Evolutionary conservation across 768 basidiomycete genomes (phyloP), one percentile per base, ranked within the genome.

Genomic region (Butyriboletus loyo): DNA sequence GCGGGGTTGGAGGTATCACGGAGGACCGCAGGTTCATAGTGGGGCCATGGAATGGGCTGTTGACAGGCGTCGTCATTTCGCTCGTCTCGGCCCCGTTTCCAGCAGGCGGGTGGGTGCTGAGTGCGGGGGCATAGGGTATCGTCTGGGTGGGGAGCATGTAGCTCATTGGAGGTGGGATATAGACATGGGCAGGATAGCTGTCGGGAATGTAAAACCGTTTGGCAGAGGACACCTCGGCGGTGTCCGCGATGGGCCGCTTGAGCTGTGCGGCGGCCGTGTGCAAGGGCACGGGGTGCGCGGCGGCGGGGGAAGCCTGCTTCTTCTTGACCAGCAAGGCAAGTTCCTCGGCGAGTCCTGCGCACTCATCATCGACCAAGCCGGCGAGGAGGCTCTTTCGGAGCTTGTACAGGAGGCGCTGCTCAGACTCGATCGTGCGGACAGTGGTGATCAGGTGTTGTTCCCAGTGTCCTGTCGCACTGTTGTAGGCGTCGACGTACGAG

Each of bases 391-490:
- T 79, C 63, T 79, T 79, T 11, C 86, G 74, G 10, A 80, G 68
- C 54, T 82, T 78, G 68, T 85, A 87, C 8, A 88, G 66, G 30
- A 87, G 65, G 28, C 85, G 73, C 55, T 87, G 84, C 55, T 83
- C 82, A 1, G 73, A 75, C 41, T 77, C 75, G 37, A 87, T 80
- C 34, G 80, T 61, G 32, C 84, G 78, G 4, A 87, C 84, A 15
- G 81, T 77, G 36, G 73, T 73, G 52, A 84, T 76, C 35, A 77
- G 73, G 59, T 86, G 84, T 54, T 86, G 85, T 47, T 86, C 85
- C 86, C 86, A 88, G 49, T 83, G 78, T 0, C 77, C 72, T 0
- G 82, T 76, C 2, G 62, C 53, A 8, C 76, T 72, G 51, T 83
- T 78, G 63, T 77, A 87, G 3, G 81, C 74, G 56, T 88, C 86